Conservation (phyloP, 2,329 filamentous ascomycete species). For the Neophaeococcomyces mojaviensis region DNA sequence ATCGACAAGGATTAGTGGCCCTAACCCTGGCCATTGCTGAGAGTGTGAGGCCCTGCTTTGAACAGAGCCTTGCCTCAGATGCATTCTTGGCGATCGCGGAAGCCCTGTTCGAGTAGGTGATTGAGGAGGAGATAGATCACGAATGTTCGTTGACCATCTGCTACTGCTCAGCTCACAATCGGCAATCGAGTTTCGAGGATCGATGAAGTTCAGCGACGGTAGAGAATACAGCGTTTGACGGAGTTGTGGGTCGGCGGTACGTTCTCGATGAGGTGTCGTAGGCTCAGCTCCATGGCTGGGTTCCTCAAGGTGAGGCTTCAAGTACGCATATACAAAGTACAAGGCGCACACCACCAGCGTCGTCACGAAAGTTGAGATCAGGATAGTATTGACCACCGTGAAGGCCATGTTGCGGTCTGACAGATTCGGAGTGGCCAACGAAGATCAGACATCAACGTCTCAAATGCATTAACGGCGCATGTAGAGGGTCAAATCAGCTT, state of each 20-base stretch:
- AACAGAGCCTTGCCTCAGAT: neutral
- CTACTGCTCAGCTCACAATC: conserved; percentile 5
- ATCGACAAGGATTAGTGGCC: neutral
- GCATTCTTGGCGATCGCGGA: conserved; percentile 3
- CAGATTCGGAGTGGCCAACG: neutral
- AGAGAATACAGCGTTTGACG: conserved; percentile 1
- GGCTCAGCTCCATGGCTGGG: neutral
- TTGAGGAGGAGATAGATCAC: neutral
- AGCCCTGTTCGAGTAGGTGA: neutral
- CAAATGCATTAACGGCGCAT: too few relatives aligned
- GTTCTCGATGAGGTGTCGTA: neutral
- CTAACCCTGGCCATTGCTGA: neutral
- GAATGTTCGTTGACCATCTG: conserved; percentile 7
- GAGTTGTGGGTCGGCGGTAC: neutral
- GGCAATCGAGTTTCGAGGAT: conserved; percentile 5
- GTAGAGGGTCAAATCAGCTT: too few relatives aligned
- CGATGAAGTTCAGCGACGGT: conserved; percentile 2
- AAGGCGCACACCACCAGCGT: neutral
- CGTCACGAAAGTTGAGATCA: neutral
- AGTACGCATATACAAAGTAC: neutral
- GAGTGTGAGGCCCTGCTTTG: neutral
- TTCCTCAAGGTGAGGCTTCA: conserved; percentile 2
- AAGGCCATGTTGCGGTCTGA: neutral
- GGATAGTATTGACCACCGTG: neutral
- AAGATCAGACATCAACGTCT: too few relatives aligned